Evolutionary conservation across 805 yeast genomes (phyloP).

Genomic region (Saitoella complicata): DNA sequence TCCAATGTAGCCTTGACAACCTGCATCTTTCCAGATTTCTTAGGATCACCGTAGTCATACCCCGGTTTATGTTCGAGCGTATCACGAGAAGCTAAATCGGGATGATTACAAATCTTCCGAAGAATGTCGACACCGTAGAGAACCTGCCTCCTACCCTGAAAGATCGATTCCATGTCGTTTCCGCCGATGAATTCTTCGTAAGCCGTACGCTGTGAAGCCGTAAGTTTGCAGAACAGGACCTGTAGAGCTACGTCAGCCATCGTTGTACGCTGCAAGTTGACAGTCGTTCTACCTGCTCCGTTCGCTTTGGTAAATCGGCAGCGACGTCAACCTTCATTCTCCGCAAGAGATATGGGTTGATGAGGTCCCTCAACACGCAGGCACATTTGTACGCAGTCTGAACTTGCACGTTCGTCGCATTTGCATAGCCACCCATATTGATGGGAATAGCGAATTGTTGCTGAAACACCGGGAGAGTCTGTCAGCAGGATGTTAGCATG

Average conservation of each 20-base stretch:
- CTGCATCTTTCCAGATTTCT: slow-evolving; percentile 73
- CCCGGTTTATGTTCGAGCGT: slow-evolving; percentile 18
- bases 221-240: slow-evolving; percentile 77
- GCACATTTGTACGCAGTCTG: slow-evolving; percentile 96
- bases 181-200: slow-evolving; percentile 63
- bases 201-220: slow-evolving; percentile 54
- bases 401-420: slow-evolving; percentile 88
- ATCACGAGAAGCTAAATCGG: slow-evolving; percentile 53
- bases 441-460: slow-evolving; percentile 85
- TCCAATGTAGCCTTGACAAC: slow-evolving; percentile 61
- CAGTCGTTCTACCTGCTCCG: slow-evolving; percentile 39
- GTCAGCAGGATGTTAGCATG: background rate
- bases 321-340: slow-evolving; percentile 91
- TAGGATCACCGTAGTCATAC: slow-evolving; percentile 29
- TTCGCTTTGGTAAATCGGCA: slow-evolving; percentile 79
- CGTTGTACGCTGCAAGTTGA: too few relatives aligned
- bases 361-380: slow-evolving; percentile 68
- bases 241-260: too few relatives aligned
- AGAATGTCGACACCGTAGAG: slow-evolving; percentile 79
- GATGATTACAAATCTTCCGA: slow-evolving; percentile 91
- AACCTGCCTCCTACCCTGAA: slow-evolving; percentile 63
- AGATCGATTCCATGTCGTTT: slow-evolving; percentile 54
- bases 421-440: slow-evolving; percentile 95
- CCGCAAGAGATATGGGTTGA: slow-evolving; percentile 75
- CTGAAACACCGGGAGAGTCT: slow-evolving; percentile 82